Evolutionary conservation across 176 grass and related monocot genomes (phyloP).

Genomic region (Rhynchospora pubera): DNA sequence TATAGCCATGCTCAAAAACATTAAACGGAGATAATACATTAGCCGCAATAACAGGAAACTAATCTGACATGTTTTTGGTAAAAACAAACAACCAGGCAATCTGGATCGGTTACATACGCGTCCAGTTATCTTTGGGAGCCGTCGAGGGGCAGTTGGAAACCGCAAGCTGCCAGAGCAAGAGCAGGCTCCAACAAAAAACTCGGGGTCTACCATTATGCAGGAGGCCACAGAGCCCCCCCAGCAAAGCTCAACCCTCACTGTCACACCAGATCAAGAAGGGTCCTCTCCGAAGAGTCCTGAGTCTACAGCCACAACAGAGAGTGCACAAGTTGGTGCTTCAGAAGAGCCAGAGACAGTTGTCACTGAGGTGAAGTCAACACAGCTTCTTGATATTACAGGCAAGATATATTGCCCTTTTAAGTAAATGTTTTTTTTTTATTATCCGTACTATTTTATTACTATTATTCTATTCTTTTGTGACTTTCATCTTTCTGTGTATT

Average conservation of each 20-base stretch:
- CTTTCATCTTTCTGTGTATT: too few species aligned
- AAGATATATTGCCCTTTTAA: not conserved
- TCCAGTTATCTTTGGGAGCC: constrained; percentile 16
- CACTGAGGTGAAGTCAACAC: not conserved
- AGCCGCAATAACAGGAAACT: not conserved
- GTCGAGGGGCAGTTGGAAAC: constrained; percentile 1
- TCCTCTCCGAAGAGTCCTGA: not conserved
- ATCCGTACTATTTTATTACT: too few species aligned
- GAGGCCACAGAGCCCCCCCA: not conserved
- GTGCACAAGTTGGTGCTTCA: not conserved
- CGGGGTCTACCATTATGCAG: not conserved
- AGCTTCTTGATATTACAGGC: constrained; percentile 7
- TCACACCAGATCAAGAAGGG: constrained; percentile 2
- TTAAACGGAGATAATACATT: not conserved
- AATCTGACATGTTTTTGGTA: constrained; percentile 1
- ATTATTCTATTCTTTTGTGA: too few species aligned
- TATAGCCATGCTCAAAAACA: not conserved
- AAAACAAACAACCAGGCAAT: not conserved
- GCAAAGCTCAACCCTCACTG: constrained; percentile 5
- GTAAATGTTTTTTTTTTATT: not conserved
- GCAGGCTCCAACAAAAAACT: not conserved
- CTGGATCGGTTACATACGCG: not conserved
- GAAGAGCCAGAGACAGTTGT: constrained; percentile 3
- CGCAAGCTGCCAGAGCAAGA: constrained; percentile 1
- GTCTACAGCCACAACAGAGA: not conserved